These are phyloP conservation scores for Claviceps capensis DNA, from an alignment of 2,329 filamentous ascomycete species.

Conservation along the genomic window DNA sequence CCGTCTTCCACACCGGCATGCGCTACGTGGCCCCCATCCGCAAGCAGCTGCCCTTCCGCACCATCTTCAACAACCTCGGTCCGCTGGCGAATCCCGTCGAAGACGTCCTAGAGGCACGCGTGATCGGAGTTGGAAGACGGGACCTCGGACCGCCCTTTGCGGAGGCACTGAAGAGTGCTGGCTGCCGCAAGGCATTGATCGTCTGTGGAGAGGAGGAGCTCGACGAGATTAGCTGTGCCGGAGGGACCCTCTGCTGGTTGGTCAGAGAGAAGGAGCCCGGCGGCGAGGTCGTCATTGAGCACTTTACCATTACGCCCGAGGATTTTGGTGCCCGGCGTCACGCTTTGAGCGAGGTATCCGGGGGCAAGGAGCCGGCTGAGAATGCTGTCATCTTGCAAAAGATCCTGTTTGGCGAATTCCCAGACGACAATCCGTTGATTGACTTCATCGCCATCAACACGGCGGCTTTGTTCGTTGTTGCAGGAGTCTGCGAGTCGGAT, in stretches of 20 bases:
- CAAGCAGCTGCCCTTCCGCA: constrained; percentile 81
- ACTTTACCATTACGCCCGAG: constrained; percentile 65
- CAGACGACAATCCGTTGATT: constrained; percentile 67
- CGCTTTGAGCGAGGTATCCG: constrained; percentile 62
- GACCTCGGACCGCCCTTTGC: constrained; percentile 83
- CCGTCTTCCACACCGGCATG: constrained; percentile 94
- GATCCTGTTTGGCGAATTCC: constrained; percentile 61
- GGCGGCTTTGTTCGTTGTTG: constrained; percentile 71
- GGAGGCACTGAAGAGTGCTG: constrained; percentile 64
- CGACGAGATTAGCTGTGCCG: constrained; percentile 89
- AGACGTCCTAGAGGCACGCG: constrained; percentile 68
- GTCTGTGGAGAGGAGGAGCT: constrained; percentile 91
- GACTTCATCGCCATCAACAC: constrained; percentile 94
- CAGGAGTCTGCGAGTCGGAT: constrained; percentile 76
- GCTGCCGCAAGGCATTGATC: constrained; percentile 71
- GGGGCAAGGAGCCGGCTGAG: constrained; percentile 71
- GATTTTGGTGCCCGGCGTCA: constrained; percentile 77
- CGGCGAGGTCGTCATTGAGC: constrained; percentile 44
- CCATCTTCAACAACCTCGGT: constrained; percentile 93
- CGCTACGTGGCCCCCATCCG: constrained; percentile 75
- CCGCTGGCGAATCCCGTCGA: constrained; percentile 87
- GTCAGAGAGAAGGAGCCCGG: constrained; percentile 37
- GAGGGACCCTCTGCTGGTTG: constrained; percentile 79
- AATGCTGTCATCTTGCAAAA: constrained; percentile 75
- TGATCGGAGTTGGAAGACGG: constrained; percentile 83